Evolutionary conservation across 805 yeast genomes (phyloP), one percentile per base, ranked within the genome.

Genomic region (Candida broadrunensis): DNA sequence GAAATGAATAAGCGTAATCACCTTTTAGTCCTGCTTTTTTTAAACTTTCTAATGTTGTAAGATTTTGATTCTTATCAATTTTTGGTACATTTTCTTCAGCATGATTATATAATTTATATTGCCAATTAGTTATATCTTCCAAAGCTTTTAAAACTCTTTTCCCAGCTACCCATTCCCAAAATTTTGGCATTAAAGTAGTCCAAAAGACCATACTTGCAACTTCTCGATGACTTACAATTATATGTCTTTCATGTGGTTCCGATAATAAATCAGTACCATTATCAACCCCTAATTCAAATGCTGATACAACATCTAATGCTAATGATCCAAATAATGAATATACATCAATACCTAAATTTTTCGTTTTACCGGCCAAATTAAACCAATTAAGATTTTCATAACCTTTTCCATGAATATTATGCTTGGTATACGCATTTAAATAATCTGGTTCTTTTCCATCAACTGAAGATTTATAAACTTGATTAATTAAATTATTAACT

Each of bases 261-360:
- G 56, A 44, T 26, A 81, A 50, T 26, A 80, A 58, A 27, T 75
- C 57, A 1, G 78, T 63, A 14, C 80, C 73, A 40, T 71, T 66
- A 7, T 63, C 58, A 0, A 55, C 47, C 0, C 90, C 90, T 43
- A 81, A 69, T 41, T 79, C 78, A 51, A 81, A 80, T 16, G 74
- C 72, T 1, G 82, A 72, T 1, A 83, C 79, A 3, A 79, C 82
- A 50, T 83, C 89, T 80, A 84, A 77, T 4, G 90, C 89, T 51
- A 84, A 65, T 14, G 81, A 63, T n/a, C 80, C 81, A 67, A 83
- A 83, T n/a, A 84, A 55, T 15, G 77, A 67, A 49, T 78, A 80
- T 2, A 78, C 81, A 37, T 83, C 84, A 30, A 69, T 62, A 12
- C 70, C 71, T 30, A 81, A 51, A 24, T 73, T 60, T 8, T 51